Evolutionary conservation across 2,329 filamentous ascomycete genomes (phyloP), one percentile per base, ranked within the genome.

Genomic region (Fusarium hainanense): DNA sequence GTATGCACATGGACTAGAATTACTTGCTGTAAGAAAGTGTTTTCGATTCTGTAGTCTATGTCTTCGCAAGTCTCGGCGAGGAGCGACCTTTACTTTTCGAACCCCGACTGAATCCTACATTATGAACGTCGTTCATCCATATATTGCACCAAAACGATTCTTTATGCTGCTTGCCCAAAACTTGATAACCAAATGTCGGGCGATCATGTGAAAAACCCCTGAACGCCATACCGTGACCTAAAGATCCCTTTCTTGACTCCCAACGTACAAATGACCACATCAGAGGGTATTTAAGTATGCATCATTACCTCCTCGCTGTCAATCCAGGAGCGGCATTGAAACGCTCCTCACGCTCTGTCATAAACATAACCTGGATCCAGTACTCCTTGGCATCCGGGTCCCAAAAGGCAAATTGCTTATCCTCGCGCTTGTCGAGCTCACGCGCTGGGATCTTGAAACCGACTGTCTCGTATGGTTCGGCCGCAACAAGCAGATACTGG

Each of bases 391-490:
- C 90, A 79, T 99, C 96, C 65, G 92, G 90, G 81, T 99, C 96
- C 85, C 94, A 99, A 90, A 94, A 98, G 56, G 89, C 92, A 87
- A 95, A 99, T 81, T 94, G 96, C 76, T 91, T 88, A 60, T 93
- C 94, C 72, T 97, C 94, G 25, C 92, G 87, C 75, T 94, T 89
- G 82, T 99, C 96, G 63, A 99, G 90, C 84, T 98, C 96, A 63
- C 93, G 86, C 7, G 94, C 93, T 79, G 97, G 96, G 58, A 99
- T 85, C 85, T 99, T 99, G 81, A 99, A 98, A 7, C 89, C 93
- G 79, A 95, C 97, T 4, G 94, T 98, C 88, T 99, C 95, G 83
- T 99, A 99, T 13, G 96, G 96, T 84, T 99, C 96, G 13, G 95
- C 96, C 1, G 96, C 95, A 13, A 99, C 92, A 54, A 98, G 86